Conservation (phyloP, 2,329 filamentous ascomycete genomes). For the Thelonectria olida region DNA sequence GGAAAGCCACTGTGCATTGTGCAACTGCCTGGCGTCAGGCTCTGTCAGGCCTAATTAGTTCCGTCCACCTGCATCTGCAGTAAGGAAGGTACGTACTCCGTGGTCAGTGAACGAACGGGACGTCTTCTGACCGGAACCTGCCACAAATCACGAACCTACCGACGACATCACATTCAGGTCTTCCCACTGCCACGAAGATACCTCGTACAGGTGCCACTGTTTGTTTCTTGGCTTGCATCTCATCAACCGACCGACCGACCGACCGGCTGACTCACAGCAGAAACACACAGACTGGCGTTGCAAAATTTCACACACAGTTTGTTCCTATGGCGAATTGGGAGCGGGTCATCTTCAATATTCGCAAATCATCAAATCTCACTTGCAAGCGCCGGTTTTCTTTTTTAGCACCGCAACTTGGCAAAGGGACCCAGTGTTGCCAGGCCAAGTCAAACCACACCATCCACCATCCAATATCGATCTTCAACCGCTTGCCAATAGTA, state of each 20-base stretch:
- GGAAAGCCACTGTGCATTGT: neutral
- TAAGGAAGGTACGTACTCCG: too few relatives aligned
- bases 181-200: neutral
- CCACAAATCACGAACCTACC: neutral
- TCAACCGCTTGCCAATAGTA: slow-evolving; percentile 31
- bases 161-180: neutral
- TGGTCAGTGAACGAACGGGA: too few relatives aligned
- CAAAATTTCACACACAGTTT: neutral
- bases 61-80: neutral
- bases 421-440: slow-evolving; percentile 26
- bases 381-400: slow-evolving; percentile 24
- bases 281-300: slow-evolving; percentile 3
- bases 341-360: slow-evolving; percentile 29
- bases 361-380: slow-evolving; percentile 32
- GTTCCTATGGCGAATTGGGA: neutral
- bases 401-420: slow-evolving; percentile 11
- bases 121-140: too few relatives aligned
- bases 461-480: slow-evolving; percentile 36
- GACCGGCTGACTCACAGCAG: neutral
- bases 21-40: slow-evolving; percentile 13
- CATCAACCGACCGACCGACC: neutral
- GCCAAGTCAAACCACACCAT: slow-evolving; percentile 26
- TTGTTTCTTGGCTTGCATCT: neutral
- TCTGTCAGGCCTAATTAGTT: neutral
- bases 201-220: neutral